phyloP scores from a whole-genome alignment of 192 early-diverging fungal genomes.

The Dispira parvispora region DNA sequence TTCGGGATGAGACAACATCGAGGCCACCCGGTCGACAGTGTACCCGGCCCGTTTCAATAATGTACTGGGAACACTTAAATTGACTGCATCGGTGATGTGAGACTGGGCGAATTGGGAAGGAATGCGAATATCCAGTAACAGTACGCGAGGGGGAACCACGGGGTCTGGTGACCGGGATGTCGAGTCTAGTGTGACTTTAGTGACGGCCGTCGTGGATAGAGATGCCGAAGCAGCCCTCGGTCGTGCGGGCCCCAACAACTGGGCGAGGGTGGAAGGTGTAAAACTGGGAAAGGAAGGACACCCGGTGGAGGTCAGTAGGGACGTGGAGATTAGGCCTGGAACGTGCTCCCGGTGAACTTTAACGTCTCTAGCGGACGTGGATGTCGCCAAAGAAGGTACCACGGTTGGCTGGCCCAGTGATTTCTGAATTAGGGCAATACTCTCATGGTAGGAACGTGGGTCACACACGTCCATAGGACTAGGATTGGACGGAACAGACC shows the following conservation, averaged over 20 bases:
- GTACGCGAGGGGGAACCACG: not conserved
- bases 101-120: not conserved
- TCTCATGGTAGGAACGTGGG: too few relatives aligned
- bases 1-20: not conserved
- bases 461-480: too few relatives aligned
- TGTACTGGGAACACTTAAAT: constrained; percentile 2
- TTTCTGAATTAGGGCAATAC: too few relatives aligned
- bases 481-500: too few relatives aligned
- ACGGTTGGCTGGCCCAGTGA: too few relatives aligned
- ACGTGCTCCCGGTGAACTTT: too few relatives aligned
- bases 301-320: too few relatives aligned
- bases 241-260: not conserved
- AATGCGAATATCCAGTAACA: not conserved
- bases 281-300: not conserved
- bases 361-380: too few relatives aligned
- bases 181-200: too few relatives aligned
- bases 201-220: not conserved
- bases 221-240: not conserved
- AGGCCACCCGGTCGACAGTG: not conserved
- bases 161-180: not conserved
- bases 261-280: constrained; percentile 4
- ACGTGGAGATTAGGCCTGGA: too few relatives aligned
- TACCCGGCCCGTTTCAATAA: not conserved
- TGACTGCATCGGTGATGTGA: not conserved
- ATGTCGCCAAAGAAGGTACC: too few relatives aligned